Percentiles rank a stretch among this genome's conserved stretches.
These are phyloP conservation scores for Claviceps purpurea DNA, from an alignment of 2,329 filamentous ascomycete genomes.

Conservation along the genomic window DNA sequence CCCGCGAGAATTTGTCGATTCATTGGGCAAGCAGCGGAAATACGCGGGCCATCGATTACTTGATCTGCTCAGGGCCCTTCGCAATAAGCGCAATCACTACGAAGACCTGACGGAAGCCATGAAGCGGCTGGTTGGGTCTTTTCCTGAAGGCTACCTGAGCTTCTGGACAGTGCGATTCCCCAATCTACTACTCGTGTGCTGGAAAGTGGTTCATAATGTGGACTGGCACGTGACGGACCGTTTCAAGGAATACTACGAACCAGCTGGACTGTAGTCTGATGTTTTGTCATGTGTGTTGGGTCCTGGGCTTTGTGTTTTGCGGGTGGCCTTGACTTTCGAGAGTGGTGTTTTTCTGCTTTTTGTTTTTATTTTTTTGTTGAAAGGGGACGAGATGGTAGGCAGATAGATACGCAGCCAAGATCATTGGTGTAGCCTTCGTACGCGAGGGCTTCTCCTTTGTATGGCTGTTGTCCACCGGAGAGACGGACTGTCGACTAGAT, in stretches of 20 bases:
- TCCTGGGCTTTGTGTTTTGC: neutral
- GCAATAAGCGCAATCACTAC: constrained; percentile 97
- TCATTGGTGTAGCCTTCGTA: neutral
- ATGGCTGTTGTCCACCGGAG: too few species aligned
- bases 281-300: neutral
- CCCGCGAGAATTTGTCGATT: constrained; percentile 74
- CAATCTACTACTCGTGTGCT: constrained; percentile 63
- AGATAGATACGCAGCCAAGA: too few species aligned
- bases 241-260: constrained; percentile 59
- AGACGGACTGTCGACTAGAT: too few species aligned
- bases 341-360: too few species aligned
- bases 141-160: constrained; percentile 67
- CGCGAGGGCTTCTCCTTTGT: neutral
- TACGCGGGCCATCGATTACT: constrained; percentile 76
- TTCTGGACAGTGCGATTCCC: constrained; percentile 80
- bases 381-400: too few species aligned
- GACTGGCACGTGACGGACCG: constrained; percentile 49
- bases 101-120: constrained; percentile 83
- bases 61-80: constrained; percentile 73
- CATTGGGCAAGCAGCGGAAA: constrained; percentile 84
- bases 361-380: neutral
- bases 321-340: too few species aligned
- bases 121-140: constrained; percentile 52
- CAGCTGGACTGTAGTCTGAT: constrained; percentile 21
- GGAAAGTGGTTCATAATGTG: constrained; percentile 57